Base-by-base conservation (phyloP, 2,329 filamentous ascomycete genomes). In the Incumbomyces delicatus region DNA sequence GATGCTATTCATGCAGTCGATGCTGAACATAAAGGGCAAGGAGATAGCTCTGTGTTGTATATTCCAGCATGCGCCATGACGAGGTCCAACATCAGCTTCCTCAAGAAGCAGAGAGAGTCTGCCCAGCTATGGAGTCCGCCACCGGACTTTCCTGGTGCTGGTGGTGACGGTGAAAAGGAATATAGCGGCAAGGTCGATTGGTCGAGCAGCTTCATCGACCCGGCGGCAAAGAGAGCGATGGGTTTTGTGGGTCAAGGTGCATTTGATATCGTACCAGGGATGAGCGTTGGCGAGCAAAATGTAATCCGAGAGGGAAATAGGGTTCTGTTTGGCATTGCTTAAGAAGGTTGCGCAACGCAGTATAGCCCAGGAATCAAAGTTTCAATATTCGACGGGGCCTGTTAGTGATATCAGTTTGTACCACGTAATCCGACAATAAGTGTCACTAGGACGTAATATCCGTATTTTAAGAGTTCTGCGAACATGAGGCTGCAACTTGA, bases 51-150 rank as follows among this genome's bases (percentile, higher is more conserved):
- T 56, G 89, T 95, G 0, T 60, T 95, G 50, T 95, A 95, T 59
- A 94, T 95, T 46, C 88, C 89, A 0, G 81, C 86, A 0, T 92
- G 85, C 46, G 88, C 89, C 0, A 73, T 87, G 27, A 94, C 87
- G 1, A 77, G 82, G 44, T 67, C 72, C 33, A 95, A 92, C 57
- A 80, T 83, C 0, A 66, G 75, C 17, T 92, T 89, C 60, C 69
- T 90, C 1, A 72, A 66, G 1, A 73, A 77, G 13, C 87, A 94
- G 66, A 75, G 83, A 16, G 71, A 78, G n/a, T 76, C 78, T 0
- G 92, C 92, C 55, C 63, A 83, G 2, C 61, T 69, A 0, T 88
- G 87, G 3, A 77, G 73, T 0, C 82, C 81, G 0, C 77, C 74
- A 0, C 81, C 80, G 27, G 83, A 87, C 56, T 87, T 87, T 59